A percentile compares a stretch with the other conserved stretches of the same genome.
Conservation (phyloP, 176 grass and related monocot genomes). For the Avena sativa region DNA sequence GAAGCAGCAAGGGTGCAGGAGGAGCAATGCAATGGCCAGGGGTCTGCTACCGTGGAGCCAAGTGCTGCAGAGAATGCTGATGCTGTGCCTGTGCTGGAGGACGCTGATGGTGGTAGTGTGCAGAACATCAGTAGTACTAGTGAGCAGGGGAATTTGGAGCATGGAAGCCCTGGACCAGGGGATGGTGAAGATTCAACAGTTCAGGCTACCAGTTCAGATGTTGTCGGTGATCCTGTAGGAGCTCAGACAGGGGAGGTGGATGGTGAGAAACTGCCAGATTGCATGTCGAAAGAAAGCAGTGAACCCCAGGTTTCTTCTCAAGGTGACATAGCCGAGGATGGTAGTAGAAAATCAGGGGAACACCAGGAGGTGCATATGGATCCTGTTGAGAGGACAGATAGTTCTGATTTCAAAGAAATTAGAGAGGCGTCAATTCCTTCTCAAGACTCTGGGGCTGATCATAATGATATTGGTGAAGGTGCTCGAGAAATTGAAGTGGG, state of each 20-base stretch:
- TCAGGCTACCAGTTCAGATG: background rate
- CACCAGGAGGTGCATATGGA: conserved; percentile 36
- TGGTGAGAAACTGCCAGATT: conserved; percentile 14
- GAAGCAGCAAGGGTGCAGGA: conserved; percentile 51
- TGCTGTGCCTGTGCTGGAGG: background rate
- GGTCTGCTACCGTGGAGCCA: conserved; percentile 18
- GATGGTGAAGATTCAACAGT: conserved; percentile 4
- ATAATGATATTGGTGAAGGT: conserved; percentile 14
- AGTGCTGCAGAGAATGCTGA: background rate
- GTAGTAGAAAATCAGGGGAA: conserved; percentile 1
- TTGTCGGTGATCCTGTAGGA: conserved; percentile 1
- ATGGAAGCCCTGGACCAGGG: background rate
- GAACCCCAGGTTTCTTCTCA: conserved; percentile 38
- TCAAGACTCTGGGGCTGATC: conserved; percentile 29
- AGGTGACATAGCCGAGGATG: background rate
- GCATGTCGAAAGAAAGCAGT: conserved; percentile 23
- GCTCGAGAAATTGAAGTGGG: conserved; percentile 19
- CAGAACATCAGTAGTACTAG: background rate
- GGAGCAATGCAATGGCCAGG: conserved; percentile 63
- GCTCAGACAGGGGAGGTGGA: conserved; percentile 25
- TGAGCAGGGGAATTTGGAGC: conserved; percentile 34
- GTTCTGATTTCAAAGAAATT: conserved; percentile 36
- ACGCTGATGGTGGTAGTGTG: background rate
- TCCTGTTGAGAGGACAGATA: conserved; percentile 33
- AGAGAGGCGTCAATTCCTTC: conserved; percentile 6